These are phyloP conservation scores for Puccinia brachypodii DNA, from an alignment of 1,284 basidiomycete species.

Conservation along the genomic window DNA sequence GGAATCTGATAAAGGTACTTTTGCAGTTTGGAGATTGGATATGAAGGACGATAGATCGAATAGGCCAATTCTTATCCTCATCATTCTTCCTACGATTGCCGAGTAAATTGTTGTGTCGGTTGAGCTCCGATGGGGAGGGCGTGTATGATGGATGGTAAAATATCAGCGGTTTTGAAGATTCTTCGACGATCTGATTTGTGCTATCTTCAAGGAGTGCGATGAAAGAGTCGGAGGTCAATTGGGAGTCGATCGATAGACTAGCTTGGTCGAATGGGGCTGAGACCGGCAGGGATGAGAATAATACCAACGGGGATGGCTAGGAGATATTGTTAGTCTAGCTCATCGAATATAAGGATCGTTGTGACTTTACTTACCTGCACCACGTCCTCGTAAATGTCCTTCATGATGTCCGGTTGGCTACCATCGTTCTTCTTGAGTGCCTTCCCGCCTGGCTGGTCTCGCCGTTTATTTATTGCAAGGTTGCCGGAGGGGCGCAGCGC, in stretches of 20 bases:
- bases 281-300: constrained; percentile 37
- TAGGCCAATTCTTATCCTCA: background rate
- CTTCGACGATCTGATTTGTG: constrained; percentile 11
- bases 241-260: constrained; percentile 32
- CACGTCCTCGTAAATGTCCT: constrained; percentile 17
- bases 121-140: background rate
- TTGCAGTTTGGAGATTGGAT: constrained; percentile 38
- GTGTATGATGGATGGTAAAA: constrained; percentile 6
- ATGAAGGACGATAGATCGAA: constrained; percentile 34
- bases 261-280: constrained; percentile 35
- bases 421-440: background rate
- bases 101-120: background rate
- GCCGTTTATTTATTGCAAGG: too few relatives aligned
- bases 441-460: background rate
- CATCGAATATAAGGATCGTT: background rate
- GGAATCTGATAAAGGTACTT: constrained; percentile 33
- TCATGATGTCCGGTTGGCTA: background rate
- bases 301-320: constrained; percentile 31
- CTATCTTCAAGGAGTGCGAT: constrained; percentile 25
- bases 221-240: constrained; percentile 29
- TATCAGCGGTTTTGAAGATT: constrained; percentile 3
- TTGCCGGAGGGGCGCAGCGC: too few relatives aligned
- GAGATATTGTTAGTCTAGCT: background rate
- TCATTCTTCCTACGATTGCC: too few relatives aligned
- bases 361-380: background rate